phyloP scores from a whole-genome alignment of 169 alveolate genomes.

The Amoebophrya sp. region DNA sequence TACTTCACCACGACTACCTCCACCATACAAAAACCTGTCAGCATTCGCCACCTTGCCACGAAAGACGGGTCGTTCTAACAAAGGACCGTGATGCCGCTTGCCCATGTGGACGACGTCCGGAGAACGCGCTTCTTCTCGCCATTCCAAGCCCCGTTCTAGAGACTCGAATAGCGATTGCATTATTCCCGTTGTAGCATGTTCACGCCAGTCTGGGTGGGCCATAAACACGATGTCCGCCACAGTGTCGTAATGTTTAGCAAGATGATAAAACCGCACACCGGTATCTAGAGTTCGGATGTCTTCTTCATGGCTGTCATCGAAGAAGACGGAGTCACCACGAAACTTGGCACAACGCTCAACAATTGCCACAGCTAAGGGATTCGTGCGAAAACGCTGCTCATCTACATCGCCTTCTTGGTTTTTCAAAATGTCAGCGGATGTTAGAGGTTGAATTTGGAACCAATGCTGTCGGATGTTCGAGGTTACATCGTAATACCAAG shows the following conservation, averaged over 20 bases:
- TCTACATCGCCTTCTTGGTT: too few species aligned
- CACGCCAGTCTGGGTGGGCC: slow-evolving; percentile 14
- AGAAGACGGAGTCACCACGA: neutral
- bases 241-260: neutral
- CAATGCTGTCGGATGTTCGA: too few species aligned
- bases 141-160: neutral
- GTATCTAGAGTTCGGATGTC: neutral
- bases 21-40: neutral
- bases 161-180: neutral
- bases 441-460: too few species aligned
- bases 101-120: neutral
- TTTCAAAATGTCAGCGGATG: too few species aligned
- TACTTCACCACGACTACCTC: too few species aligned
- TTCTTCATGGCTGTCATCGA: neutral
- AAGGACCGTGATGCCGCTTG: neutral
- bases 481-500: too few species aligned
- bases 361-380: neutral
- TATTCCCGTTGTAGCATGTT: neutral
- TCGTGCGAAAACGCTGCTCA: too few species aligned
- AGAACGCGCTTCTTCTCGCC: neutral
- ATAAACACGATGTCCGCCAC: neutral
- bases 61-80: neutral
- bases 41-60: neutral
- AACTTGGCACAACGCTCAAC: neutral
- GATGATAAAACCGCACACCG: neutral